Percentiles rank a stretch among this genome's conserved stretches.
These are phyloP conservation scores for Beauveria sp. DNA, from an alignment of 2,329 filamentous ascomycete species.

Conservation along the genomic window DNA sequence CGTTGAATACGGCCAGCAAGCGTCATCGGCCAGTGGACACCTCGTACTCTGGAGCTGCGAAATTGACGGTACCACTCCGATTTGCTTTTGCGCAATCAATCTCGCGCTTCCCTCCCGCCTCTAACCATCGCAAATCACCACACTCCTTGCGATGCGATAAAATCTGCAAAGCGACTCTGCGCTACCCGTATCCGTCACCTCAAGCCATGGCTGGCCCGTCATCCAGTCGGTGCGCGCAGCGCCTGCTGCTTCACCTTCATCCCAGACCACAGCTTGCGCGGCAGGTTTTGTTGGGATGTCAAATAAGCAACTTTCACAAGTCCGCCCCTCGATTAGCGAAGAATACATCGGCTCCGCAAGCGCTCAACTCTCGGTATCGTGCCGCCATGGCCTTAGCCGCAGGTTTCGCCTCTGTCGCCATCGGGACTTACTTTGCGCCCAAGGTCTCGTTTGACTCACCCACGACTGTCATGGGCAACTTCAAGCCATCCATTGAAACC, in stretches of 20 bases:
- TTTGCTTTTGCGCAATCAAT: neutral
- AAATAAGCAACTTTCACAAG: neutral
- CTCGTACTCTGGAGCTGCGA: neutral
- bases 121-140: neutral
- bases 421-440: neutral
- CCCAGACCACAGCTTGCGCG: neutral
- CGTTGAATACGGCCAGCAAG: neutral
- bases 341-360: neutral
- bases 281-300: neutral
- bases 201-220: conserved; percentile 13
- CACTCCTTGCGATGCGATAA: neutral
- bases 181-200: neutral
- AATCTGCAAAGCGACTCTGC: neutral
- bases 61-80: neutral
- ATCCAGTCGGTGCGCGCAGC: conserved; percentile 12
- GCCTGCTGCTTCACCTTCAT: conserved; percentile 1
- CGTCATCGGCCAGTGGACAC: neutral
- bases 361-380: neutral
- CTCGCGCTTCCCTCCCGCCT: neutral
- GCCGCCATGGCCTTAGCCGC: neutral
- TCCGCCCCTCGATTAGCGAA: neutral
- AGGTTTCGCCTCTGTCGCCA: neutral
- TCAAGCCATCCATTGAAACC: conserved; percentile 3
- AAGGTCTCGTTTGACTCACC: conserved; percentile 1
- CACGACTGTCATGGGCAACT: neutral